Evolutionary conservation across 1,284 basidiomycete genomes (phyloP).

Genomic region (Porodaedalea pini): DNA sequence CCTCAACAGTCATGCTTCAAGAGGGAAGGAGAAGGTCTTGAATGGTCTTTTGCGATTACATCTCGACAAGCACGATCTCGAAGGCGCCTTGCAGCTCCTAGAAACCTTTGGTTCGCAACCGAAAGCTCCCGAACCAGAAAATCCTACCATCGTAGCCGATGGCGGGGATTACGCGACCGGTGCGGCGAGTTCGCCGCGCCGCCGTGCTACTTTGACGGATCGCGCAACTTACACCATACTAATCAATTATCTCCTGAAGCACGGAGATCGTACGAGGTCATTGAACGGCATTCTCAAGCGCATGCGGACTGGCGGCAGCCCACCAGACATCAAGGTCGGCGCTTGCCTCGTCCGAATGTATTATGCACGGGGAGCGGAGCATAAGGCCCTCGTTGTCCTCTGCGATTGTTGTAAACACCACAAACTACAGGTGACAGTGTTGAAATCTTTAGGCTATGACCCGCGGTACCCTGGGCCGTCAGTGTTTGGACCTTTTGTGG

Average conservation of each 20-base stretch:
- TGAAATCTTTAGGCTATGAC: constrained; percentile 27
- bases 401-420: constrained; percentile 39
- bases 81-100: constrained; percentile 28
- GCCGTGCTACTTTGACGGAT: constrained; percentile 30
- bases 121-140: neutral
- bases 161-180: constrained; percentile 10
- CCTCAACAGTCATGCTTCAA: constrained; percentile 38
- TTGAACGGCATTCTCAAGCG: constrained; percentile 45
- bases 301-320: constrained; percentile 42
- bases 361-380: constrained; percentile 43
- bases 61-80: constrained; percentile 53
- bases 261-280: constrained; percentile 28
- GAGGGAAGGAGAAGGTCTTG: constrained; percentile 46
- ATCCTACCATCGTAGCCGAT: constrained; percentile 28
- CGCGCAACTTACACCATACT: constrained; percentile 61
- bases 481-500: constrained; percentile 25
- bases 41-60: constrained; percentile 62
- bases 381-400: constrained; percentile 48
- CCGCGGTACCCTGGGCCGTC: constrained; percentile 29
- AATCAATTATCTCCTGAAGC: constrained; percentile 42
- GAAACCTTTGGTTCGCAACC: constrained; percentile 2
- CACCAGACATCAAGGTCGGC: constrained; percentile 44
- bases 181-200: constrained; percentile 4
- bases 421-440: constrained; percentile 25
- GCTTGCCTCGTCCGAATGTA: constrained; percentile 55